Evolutionary conservation across 176 grass and related monocot genomes (phyloP).

Genomic region (Aegilops umbellulata): DNA sequence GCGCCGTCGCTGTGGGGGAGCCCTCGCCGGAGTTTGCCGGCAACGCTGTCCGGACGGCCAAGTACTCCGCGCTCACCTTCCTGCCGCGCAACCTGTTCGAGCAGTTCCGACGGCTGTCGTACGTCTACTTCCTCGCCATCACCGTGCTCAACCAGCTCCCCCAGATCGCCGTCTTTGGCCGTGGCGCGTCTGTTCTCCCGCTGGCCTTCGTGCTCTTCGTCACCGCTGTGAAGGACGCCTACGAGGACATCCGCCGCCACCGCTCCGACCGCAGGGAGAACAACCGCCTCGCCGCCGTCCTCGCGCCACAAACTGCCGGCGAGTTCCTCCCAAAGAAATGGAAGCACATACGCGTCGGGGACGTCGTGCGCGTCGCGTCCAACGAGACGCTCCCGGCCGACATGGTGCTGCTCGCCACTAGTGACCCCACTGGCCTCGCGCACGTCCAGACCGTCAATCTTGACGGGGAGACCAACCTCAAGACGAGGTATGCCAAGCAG

Average conservation of each 20-base stretch:
- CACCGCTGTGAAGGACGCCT: constrained; percentile 92
- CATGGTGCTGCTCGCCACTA: constrained; percentile 74
- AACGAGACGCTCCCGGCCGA: constrained; percentile 67
- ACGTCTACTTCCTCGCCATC: constrained; percentile 89
- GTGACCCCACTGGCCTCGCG: constrained; percentile 68
- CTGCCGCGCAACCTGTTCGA: constrained; percentile 91
- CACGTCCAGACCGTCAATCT: constrained; percentile 94
- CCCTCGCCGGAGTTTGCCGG: constrained; percentile 35
- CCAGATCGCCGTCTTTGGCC: constrained; percentile 73
- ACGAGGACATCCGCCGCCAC: constrained; percentile 87
- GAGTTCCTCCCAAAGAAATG: constrained; percentile 61
- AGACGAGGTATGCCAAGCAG: constrained; percentile 76
- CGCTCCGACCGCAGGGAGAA: constrained; percentile 77
- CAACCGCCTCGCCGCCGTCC: constrained; percentile 51
- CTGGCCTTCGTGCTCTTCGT: constrained; percentile 78
- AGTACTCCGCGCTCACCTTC: constrained; percentile 77
- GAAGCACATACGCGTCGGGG: constrained; percentile 77
- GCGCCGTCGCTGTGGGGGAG: constrained; percentile 55
- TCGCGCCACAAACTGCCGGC: constrained; percentile 26
- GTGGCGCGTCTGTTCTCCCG: constrained; percentile 61
- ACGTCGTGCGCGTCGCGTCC: constrained; percentile 56
- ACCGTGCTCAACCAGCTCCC: constrained; percentile 90
- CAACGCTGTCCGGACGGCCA: constrained; percentile 64
- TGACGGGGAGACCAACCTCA: constrained; percentile 89
- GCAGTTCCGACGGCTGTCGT: constrained; percentile 84